Percentiles rank a stretch among this genome's conserved stretches.
Conservation (phyloP, 2,329 filamentous ascomycete genomes). For the Cordyceps tenuipes region DNA sequence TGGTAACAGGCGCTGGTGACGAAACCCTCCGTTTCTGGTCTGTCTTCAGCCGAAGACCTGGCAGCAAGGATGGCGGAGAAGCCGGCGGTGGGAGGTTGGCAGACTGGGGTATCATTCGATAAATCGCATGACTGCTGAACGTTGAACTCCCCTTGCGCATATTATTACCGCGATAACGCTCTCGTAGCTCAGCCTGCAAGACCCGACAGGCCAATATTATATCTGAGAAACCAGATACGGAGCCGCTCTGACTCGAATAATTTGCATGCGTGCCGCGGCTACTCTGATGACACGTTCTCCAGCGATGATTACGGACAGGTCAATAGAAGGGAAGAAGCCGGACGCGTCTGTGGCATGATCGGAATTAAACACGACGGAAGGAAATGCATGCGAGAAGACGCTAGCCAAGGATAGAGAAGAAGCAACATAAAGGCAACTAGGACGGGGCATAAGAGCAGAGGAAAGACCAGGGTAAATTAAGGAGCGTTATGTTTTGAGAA, state of each 20-base stretch:
- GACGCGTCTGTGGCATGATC: background rate
- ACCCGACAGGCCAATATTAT: background rate
- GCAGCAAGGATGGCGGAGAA: conserved; percentile 60
- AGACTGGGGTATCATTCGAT: conserved; percentile 79
- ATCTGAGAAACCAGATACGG: background rate
- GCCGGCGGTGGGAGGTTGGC: conserved; percentile 52
- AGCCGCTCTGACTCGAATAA: no score
- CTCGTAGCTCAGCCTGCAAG: background rate
- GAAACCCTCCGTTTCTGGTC: conserved; percentile 97
- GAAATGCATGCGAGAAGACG: background rate
- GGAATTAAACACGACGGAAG: background rate
- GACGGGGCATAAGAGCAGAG: background rate
- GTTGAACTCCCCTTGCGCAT: background rate
- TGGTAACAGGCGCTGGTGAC: conserved; percentile 93
- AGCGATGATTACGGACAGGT: background rate
- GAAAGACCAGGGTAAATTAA: background rate
- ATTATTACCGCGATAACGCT: no score
- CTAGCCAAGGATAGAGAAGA: background rate
- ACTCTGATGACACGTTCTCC: background rate
- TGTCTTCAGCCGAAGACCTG: conserved; percentile 77
- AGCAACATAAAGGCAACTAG: background rate
- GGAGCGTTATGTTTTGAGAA: background rate
- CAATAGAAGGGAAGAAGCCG: background rate
- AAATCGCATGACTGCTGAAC: conserved; percentile 5
- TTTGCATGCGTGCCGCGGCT: background rate